Evolutionary conservation across 2,329 filamentous ascomycete species (phyloP).

Genomic region (Pyrenochaeta sp.): DNA sequence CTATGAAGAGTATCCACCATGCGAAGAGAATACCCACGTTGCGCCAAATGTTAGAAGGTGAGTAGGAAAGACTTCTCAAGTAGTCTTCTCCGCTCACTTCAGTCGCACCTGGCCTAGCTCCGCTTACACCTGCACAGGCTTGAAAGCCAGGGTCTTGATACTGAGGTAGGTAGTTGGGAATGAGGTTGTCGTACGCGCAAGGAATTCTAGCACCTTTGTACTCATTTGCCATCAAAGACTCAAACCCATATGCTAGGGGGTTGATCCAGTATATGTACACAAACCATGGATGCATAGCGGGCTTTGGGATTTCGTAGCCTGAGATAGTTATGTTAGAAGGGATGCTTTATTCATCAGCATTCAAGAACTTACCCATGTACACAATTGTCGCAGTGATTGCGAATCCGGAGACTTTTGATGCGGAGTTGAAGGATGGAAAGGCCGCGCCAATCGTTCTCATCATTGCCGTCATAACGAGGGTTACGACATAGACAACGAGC

Average conservation of each 20-base stretch:
- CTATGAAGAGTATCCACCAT: conserved; percentile 54
- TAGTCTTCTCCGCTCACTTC: conserved; percentile 65
- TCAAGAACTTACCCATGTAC: conserved; percentile 62
- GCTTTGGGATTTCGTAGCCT: conserved; percentile 61
- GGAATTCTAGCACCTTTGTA: conserved; percentile 68
- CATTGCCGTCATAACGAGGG: conserved; percentile 68
- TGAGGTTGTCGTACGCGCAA: conserved; percentile 59
- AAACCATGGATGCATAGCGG: conserved; percentile 77
- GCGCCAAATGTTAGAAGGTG: conserved; percentile 34
- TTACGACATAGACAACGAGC: conserved; percentile 64
- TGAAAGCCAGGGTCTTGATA: conserved; percentile 55
- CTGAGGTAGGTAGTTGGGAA: conserved; percentile 52
- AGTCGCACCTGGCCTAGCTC: conserved; percentile 58
- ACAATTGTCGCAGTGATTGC: conserved; percentile 63
- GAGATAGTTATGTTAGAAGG: too few species aligned
- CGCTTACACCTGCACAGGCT: conserved; percentile 65
- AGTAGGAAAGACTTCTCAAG: conserved; percentile 57
- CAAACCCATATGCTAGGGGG: conserved; percentile 78
- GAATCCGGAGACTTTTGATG: conserved; percentile 60
- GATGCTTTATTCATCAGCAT: too few species aligned
- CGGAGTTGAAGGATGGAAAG: conserved; percentile 67
- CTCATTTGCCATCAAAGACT: conserved; percentile 79
- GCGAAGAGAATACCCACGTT: conserved; percentile 55
- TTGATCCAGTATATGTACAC: conserved; percentile 83
- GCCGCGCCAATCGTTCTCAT: conserved; percentile 77